Evolutionary conservation across 805 yeast species (phyloP), one percentile per base, ranked within the genome.

Genomic region (Starmerella roubikii): DNA sequence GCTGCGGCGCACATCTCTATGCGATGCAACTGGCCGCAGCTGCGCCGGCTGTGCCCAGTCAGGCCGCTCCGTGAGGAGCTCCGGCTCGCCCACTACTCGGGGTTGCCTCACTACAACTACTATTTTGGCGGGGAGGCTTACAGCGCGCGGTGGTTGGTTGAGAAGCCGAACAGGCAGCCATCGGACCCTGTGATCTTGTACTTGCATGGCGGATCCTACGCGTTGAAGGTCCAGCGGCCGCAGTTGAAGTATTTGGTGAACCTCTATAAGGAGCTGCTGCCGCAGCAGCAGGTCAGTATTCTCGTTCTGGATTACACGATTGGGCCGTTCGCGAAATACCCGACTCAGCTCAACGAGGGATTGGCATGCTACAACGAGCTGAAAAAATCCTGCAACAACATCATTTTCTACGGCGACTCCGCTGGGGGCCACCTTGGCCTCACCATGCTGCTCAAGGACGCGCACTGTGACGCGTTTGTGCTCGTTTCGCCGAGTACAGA

Each of bases 361-460:
- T 40, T 42, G 21, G 30, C 37, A 4, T 40, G 50, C 22, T 54
- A 47, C 38, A 42, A 48, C 25, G 43, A 41, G 5, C 39, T 57
- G 18, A 20, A 40, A 15, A 32, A 44, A 29, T 28, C 46, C 2
- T 46, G 49, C 30, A 37, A 47, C 26, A 42, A 45, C 35, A 40
- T 55, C 30, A 41, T 53, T 10, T 34, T 53, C 3, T 38, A 47
- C 21, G 62, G 62, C 15, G 62, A 58, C 36, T 57, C 61, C 9
- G 56, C 56, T 11, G 61, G 62, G 19, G 61, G 54, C 1, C 53
- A 54, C 33, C 40, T 58, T 23, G 40, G 47, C 2, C 35, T 55
- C 12, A 48, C 48, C 4, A 22, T 49, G 35, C 34, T 41, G 6
- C 26, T 35, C 5, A 36, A 23, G n/a, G 39, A 37, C 22, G 34